A percentile compares a stretch with the other conserved stretches of the same genome.
Conservation (phyloP, 2,329 filamentous ascomycete genomes). For the Cladosporium sp. region DNA sequence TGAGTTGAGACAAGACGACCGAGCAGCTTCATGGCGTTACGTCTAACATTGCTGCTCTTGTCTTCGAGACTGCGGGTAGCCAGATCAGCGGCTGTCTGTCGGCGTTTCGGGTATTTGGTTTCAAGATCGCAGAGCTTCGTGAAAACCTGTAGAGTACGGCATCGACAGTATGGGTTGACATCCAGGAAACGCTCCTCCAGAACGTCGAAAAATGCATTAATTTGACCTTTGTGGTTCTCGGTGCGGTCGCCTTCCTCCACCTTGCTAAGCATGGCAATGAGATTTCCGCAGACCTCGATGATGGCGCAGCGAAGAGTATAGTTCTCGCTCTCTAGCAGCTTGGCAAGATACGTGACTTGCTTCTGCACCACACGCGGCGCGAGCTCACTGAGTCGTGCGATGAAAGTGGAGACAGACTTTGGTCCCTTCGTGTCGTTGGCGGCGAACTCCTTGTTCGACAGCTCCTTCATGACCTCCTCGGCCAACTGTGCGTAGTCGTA, state of each 20-base stretch:
- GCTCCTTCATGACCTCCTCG: constrained; percentile 88
- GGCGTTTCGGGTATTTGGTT: constrained; percentile 89
- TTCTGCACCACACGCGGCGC: constrained; percentile 91
- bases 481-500: constrained; percentile 96
- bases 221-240: constrained; percentile 90
- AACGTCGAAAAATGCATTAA: constrained; percentile 96
- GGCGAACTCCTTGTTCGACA: constrained; percentile 98
- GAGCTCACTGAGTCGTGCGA: constrained; percentile 89
- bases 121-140: constrained; percentile 90
- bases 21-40: constrained; percentile 92
- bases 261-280: constrained; percentile 86
- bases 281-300: constrained; percentile 95
- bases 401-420: constrained; percentile 93
- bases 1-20: constrained; percentile 88
- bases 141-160: constrained; percentile 89
- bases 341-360: constrained; percentile 93
- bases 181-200: constrained; percentile 95
- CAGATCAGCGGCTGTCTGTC: constrained; percentile 83
- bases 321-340: constrained; percentile 94
- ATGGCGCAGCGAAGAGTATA: constrained; percentile 91
- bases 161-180: constrained; percentile 93
- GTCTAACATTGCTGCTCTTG: constrained; percentile 94
- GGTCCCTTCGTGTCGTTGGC: constrained; percentile 93
- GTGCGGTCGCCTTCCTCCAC: constrained; percentile 75
- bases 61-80: constrained; percentile 89